Evolutionary conservation across 208 protist species (phyloP), one percentile per base, ranked within the genome.

Genomic region (Balamuthia mandrillaris): DNA sequence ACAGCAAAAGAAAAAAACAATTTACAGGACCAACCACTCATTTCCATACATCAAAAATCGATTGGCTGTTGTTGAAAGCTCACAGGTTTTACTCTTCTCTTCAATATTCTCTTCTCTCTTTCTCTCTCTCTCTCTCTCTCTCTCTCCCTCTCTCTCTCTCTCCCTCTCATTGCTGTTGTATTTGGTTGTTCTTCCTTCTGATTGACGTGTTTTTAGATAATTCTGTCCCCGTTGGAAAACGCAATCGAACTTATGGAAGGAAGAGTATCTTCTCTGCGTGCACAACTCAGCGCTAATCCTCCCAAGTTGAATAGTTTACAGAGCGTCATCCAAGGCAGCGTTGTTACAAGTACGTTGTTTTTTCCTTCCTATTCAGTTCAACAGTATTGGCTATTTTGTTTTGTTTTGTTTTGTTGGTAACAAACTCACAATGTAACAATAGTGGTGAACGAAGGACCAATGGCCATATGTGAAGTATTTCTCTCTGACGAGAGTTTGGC

Each of bases 371-470:
- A 49, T 27, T 66, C 29, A 9, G 14, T 66, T 21, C 49, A 56
- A 56, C n/a, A n/a, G 49, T 24, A n/a, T 56, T 18, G 49, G n/a
- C 18, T 24, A n/a, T 24, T 56, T 56, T 56, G 49, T 56, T 56
- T 24, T 56, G n/a, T 21, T 49, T 9, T 51, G 42, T 33, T 3
- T 24, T 75, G 21, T 49, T 41, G 33, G 4, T 18, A n/a, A 2
- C 9, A 2, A 24, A 70, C 1, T 2, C 10, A 56, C 41, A 35
- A 1, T 9, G n/a, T 56, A 45, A 18, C 27, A 1, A 27, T 37
- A 81, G 74, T 81, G 74, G 74, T 81, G 74, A 81, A 81, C 39
- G 74, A 81, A 52, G 74, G 74, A 5, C 74, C 74, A 16, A 16
- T 81, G 44, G 7, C 21, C 1, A 81, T 81, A 31, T 81, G 74